Base-by-base conservation (phyloP, 1,139 yeast genomes). In the Scheffersomyces stambukii region DNA sequence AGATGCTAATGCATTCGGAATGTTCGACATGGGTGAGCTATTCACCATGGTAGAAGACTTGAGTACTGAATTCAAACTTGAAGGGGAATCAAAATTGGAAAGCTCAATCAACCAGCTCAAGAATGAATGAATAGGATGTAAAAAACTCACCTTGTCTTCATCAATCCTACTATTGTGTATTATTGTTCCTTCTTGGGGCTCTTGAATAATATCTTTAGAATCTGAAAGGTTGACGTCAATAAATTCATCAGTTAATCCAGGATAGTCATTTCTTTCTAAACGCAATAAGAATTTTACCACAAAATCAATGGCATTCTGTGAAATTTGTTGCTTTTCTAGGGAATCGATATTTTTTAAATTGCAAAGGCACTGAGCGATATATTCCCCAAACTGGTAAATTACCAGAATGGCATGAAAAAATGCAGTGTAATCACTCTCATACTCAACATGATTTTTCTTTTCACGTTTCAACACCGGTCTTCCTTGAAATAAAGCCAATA, bases 381-480 rank as follows among this genome's bases (percentile, higher is more conserved):
- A 62, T 35, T 79, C 84, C 0, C 77, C 70, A 45, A 80, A 72
- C 31, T 80, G 80, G 13, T 80, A 75, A 5, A 81, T 70, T 7
- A 78, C 80, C 49, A 77, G 84, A 38, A 81, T 77, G 18, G 88
- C 79, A 40, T 83, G 84, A 54, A 85, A 85, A 46, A 77, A 85
- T 1, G 84, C 75, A 0, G 91, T 79, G 66, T 91, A 89, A 31
- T 83, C 88, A 25, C 80, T 80, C 48, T 91, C 98, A 49, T 83
- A 91, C 48, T 89, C 96, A 8, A 91, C 86, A 52, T 91, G 98
- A 35, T 76, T 78, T 9, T 72, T 67, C n/a, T 77, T 75, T 47
- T 86, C 95, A 38, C 97, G 67, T 41, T 69, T 72, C 45, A 86
- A 60, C 0, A 83, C 81, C 1, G 94, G 83, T 29, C 78, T 70